These are phyloP conservation scores for Spiromastix sp. DNA, from an alignment of 2,329 filamentous ascomycete genomes.

Conservation along the genomic window DNA sequence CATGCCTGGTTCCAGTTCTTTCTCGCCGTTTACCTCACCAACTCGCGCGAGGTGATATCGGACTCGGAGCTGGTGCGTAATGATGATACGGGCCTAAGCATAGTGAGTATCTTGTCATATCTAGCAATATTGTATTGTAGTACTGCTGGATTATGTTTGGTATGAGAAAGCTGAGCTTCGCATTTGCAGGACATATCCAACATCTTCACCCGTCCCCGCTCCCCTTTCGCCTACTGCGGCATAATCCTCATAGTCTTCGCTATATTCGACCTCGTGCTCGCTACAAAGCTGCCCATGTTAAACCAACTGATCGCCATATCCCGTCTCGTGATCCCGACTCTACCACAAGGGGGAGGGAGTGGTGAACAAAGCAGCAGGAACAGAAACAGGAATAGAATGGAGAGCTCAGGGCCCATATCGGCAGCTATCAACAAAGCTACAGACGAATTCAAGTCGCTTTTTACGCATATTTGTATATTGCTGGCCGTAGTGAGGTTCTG, in stretches of 20 bases:
- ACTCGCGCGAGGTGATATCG: conserved; percentile 58
- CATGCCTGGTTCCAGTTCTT: conserved; percentile 78
- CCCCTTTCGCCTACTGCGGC: conserved; percentile 56
- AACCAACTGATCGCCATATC: conserved; percentile 54
- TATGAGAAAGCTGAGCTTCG: too few species aligned
- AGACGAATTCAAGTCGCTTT: conserved; percentile 19
- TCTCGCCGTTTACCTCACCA: conserved; percentile 73
- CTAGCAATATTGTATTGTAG: not conserved
- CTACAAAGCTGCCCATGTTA: conserved; percentile 46
- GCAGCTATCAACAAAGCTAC: conserved; percentile 8
- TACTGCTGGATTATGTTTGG: not conserved
- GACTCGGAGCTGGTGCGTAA: conserved; percentile 71
- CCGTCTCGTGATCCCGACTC: conserved; percentile 24
- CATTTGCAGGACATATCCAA: conserved; percentile 41
- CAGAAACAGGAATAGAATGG: too few species aligned
- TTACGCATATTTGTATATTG: conserved; percentile 29
- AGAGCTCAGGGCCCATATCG: too few species aligned
- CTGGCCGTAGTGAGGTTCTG: conserved; percentile 26
- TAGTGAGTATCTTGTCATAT: conserved; percentile 42
- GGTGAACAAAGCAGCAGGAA: too few species aligned
- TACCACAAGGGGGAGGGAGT: too few species aligned
- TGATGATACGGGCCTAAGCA: conserved; percentile 70
- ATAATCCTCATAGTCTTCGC: conserved; percentile 61
- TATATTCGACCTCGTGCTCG: conserved; percentile 54
- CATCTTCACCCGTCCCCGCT: conserved; percentile 56